phyloP scores from a whole-genome alignment of 106 monocot genomes.

The Phalaenopsis equestris region DNA sequence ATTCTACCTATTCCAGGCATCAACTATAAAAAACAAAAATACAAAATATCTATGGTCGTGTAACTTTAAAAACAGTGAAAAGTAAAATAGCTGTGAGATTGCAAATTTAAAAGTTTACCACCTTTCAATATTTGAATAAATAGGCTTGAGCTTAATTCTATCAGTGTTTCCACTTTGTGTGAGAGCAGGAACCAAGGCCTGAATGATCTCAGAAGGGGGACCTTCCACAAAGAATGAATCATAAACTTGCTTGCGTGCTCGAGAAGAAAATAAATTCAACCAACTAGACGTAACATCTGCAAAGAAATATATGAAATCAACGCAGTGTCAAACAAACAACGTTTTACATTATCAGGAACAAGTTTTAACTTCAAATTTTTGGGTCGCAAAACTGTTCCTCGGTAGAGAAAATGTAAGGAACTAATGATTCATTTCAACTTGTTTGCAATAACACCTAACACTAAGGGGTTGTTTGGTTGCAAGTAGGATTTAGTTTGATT shows the following conservation, averaged over 20 bases:
- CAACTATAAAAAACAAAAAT: background rate
- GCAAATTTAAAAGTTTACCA: conserved; percentile 13
- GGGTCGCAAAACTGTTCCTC: background rate
- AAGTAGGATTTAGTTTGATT: too few relatives aligned
- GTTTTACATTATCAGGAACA: background rate
- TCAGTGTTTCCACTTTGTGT: conserved; percentile 28
- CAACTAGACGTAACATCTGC: conserved; percentile 76
- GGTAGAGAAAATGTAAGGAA: background rate
- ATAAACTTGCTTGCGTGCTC: conserved; percentile 53
- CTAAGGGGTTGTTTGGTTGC: background rate
- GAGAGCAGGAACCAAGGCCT: conserved; percentile 53
- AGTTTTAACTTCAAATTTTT: background rate
- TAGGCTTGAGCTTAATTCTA: conserved; percentile 25
- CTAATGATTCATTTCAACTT: background rate
- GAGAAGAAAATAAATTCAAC: conserved; percentile 44
- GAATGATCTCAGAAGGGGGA: conserved; percentile 56
- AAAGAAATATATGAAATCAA: conserved; percentile 8
- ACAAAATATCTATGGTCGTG: background rate
- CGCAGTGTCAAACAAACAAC: background rate
- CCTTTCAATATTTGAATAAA: conserved; percentile 73
- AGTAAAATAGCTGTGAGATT: background rate
- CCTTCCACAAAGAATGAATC: conserved; percentile 81
- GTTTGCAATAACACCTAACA: background rate
- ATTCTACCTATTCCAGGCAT: background rate
- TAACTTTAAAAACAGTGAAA: background rate